Evolutionary conservation across 1,284 basidiomycete species (phyloP).

Genomic region (Fomitopsis pinicola): DNA sequence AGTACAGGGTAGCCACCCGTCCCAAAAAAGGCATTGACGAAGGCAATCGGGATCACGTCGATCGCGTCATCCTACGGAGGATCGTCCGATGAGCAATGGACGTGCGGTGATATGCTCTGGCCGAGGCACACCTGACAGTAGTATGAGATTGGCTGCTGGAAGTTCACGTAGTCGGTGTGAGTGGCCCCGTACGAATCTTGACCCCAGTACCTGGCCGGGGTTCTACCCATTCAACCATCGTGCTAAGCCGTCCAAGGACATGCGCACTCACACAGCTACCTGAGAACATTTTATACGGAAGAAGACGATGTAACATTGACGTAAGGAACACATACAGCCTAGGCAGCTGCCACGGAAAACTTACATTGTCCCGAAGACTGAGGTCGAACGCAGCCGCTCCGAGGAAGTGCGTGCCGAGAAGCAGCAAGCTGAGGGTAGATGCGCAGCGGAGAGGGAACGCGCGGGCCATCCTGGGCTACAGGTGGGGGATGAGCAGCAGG

Average conservation of each 20-base stretch:
- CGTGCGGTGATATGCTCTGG: background rate
- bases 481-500: background rate
- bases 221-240: slow-evolving; percentile 7
- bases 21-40: slow-evolving; percentile 58
- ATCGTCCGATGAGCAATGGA: background rate
- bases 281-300: slow-evolving; percentile 19
- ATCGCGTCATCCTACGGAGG: slow-evolving; percentile 48
- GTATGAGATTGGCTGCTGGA: slow-evolving; percentile 50
- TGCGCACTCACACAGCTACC: slow-evolving; percentile 45
- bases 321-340: background rate
- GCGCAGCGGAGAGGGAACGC: slow-evolving; percentile 1
- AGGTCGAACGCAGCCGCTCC: slow-evolving; percentile 38
- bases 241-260: background rate
- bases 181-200: slow-evolving; percentile 65
- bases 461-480: slow-evolving; percentile 4
- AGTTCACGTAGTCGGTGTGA: slow-evolving; percentile 45
- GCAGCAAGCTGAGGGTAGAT: background rate
- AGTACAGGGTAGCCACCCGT: slow-evolving; percentile 52
- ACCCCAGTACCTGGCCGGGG: slow-evolving; percentile 51
- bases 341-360: slow-evolving; percentile 8
- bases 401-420: slow-evolving; percentile 9
- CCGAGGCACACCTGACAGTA: slow-evolving; percentile 46
- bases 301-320: slow-evolving; percentile 5
- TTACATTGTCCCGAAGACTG: slow-evolving; percentile 58
- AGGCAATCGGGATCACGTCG: slow-evolving; percentile 60